A percentile compares a stretch with the other conserved stretches of the same genome.
phyloP scores from a whole-genome alignment of 2,329 filamentous ascomycete species.

The Madurella mycetomatis region DNA sequence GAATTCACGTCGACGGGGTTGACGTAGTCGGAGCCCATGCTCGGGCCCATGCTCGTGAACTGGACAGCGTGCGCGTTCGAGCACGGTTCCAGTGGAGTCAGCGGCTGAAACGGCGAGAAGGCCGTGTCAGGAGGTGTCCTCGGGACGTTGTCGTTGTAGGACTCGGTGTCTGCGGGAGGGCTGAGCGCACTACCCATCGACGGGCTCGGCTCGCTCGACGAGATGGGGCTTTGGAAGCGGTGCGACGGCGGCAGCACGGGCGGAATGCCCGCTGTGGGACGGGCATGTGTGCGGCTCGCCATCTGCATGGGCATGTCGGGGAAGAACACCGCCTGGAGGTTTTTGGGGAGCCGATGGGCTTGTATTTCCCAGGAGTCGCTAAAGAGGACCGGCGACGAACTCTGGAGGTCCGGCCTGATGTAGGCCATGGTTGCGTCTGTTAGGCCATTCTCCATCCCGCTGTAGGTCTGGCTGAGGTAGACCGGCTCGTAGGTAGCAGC shows the following conservation, averaged over 20 bases:
- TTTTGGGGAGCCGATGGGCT: slow-evolving; percentile 30
- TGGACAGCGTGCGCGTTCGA: slow-evolving; percentile 28
- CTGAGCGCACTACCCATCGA: slow-evolving; percentile 37
- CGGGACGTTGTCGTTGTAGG: slow-evolving; percentile 33
- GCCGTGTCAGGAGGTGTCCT: slow-evolving; percentile 36
- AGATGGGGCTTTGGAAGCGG: slow-evolving; percentile 36
- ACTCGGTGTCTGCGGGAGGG: slow-evolving; percentile 38
- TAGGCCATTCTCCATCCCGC: slow-evolving; percentile 7
- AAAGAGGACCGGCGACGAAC: slow-evolving; percentile 18
- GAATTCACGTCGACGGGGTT: slow-evolving; percentile 34
- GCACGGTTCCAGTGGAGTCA: slow-evolving; percentile 26
- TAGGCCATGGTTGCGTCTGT: slow-evolving; percentile 4
- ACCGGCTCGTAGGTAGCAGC: slow-evolving; percentile 5
- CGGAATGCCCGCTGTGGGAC: slow-evolving; percentile 13
- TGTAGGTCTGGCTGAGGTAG: slow-evolving; percentile 5
- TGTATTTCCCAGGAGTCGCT: slow-evolving; percentile 22
- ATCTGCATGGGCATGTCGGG: slow-evolving; percentile 19
- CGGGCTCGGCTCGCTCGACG: slow-evolving; percentile 35
- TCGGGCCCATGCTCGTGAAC: slow-evolving; percentile 28
- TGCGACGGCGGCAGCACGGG: slow-evolving; percentile 19
- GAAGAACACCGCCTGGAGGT: slow-evolving; percentile 28
- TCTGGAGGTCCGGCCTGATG: slow-evolving; percentile 30
- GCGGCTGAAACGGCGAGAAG: slow-evolving; percentile 29
- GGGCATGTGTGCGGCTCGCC: slow-evolving; percentile 6
- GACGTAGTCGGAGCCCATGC: slow-evolving; percentile 29